Percentiles rank a stretch among this genome's conserved stretches.
Evolutionary conservation across 169 alveolate species (phyloP).

Genomic region (Plasmodium ovale): DNA sequence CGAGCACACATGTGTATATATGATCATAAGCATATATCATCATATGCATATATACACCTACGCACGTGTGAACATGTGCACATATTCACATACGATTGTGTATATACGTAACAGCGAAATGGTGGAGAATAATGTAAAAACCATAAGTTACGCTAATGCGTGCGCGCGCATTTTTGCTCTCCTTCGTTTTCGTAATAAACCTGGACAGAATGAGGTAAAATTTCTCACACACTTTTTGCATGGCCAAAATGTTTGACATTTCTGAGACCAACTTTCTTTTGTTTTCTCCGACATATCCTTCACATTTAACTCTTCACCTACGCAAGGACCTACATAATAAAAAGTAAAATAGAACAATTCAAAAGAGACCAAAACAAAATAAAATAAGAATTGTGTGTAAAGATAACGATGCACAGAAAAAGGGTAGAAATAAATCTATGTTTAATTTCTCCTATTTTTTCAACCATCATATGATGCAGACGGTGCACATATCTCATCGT

Average conservation of each 20-base stretch:
- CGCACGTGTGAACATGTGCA: constrained; percentile 67
- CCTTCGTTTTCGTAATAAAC: constrained; percentile 31
- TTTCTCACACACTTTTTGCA: constrained; percentile 82
- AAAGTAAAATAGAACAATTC: neutral
- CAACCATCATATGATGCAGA: constrained; percentile 69
- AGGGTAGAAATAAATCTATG: neutral
- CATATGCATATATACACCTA: constrained; percentile 70
- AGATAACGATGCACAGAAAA: neutral
- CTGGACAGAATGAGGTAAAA: constrained; percentile 84
- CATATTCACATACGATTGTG: constrained; percentile 55
- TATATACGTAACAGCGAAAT: constrained; percentile 2
- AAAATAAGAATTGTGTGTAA: no score
- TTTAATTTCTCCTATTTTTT: constrained; percentile 18
- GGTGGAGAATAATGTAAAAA: constrained; percentile 2
- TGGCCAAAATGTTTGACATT: constrained; percentile 86
- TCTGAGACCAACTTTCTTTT: constrained; percentile 79
- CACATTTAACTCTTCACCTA: constrained; percentile 81
- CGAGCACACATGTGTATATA: neutral
- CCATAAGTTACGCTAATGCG: constrained; percentile 2
- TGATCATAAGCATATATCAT: neutral
- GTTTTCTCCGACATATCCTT: constrained; percentile 78
- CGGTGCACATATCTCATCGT: constrained; percentile 74
- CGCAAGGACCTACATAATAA: constrained; percentile 81
- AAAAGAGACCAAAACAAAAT: neutral
- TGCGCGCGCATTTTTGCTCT: neutral